Evolutionary conservation across 371 early-diverging fungal species (phyloP).

Genomic region (Apophysomyces variabilis): DNA sequence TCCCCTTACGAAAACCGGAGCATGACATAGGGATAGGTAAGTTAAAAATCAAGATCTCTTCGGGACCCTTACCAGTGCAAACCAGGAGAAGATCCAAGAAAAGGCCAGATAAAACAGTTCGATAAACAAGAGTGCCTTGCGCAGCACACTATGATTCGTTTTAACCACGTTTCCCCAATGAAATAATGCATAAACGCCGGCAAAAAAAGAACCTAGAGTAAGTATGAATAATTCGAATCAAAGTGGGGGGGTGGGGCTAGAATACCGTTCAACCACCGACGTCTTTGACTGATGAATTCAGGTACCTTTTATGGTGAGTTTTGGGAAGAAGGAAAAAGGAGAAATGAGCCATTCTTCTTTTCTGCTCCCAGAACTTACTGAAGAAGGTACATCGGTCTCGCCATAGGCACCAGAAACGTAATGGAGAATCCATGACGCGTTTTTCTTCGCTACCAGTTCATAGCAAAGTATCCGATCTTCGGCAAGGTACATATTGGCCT

Average conservation of each 20-base stretch:
- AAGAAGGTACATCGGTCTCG: constrained; percentile 84
- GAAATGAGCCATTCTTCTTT: neutral
- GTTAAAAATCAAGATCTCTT: no score
- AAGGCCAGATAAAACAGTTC: constrained; percentile 70
- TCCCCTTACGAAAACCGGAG: constrained; percentile 44
- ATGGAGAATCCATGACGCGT: constrained; percentile 72
- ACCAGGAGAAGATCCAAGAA: constrained; percentile 76
- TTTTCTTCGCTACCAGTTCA: constrained; percentile 78
- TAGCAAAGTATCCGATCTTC: constrained; percentile 91
- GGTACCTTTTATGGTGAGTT: constrained; percentile 41
- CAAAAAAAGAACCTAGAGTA: constrained; percentile 64
- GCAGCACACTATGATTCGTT: constrained; percentile 64
- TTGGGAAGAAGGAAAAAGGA: neutral
- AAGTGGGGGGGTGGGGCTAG: neutral
- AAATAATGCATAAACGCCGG: constrained; percentile 63
- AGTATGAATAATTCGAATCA: neutral
- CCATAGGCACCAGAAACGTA: constrained; percentile 73
- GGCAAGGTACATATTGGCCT: constrained; percentile 82
- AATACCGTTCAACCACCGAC: constrained; percentile 87
- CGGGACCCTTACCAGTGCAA: constrained; percentile 43
- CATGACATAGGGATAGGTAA: no score
- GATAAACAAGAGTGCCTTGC: constrained; percentile 68
- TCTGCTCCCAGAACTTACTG: constrained; percentile 25
- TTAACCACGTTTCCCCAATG: constrained; percentile 61
- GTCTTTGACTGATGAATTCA: constrained; percentile 86